These are phyloP conservation scores for Ceratobasidium sp. DNA, from an alignment of 1,284 basidiomycete genomes.

Conservation along the genomic window DNA sequence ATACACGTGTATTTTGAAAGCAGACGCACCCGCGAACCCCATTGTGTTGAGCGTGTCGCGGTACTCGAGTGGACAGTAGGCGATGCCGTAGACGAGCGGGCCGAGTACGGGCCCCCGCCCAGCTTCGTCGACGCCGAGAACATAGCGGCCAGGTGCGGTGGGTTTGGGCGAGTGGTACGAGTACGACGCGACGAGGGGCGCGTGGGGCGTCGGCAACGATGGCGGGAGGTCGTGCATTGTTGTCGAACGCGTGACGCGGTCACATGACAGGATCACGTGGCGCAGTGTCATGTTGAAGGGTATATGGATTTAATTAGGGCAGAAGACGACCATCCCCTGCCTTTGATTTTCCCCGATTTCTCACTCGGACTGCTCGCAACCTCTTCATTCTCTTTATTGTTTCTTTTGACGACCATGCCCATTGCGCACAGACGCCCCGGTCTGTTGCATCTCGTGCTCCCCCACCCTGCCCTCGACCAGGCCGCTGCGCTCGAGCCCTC, in stretches of 20 bases:
- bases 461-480: slow-evolving; percentile 59
- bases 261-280: slow-evolving; percentile 25
- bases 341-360: slow-evolving; percentile 39
- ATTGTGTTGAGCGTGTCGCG: slow-evolving; percentile 75
- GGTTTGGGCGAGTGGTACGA: slow-evolving; percentile 80
- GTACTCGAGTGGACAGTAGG: slow-evolving; percentile 87
- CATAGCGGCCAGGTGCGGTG: slow-evolving; percentile 70
- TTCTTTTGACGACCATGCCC: slow-evolving; percentile 40
- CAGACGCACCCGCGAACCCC: slow-evolving; percentile 81
- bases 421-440: slow-evolving; percentile 42
- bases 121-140: slow-evolving; percentile 96
- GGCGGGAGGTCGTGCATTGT: slow-evolving; percentile 49
- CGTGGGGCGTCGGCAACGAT: slow-evolving; percentile 63
- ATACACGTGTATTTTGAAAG: not conserved
- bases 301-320: slow-evolving; percentile 30
- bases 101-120: slow-evolving; percentile 93
- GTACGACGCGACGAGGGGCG: slow-evolving; percentile 73
- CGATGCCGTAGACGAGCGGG: slow-evolving; percentile 93
- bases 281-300: slow-evolving; percentile 4
- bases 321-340: slow-evolving; percentile 34
- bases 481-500: slow-evolving; percentile 55
- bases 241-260: slow-evolving; percentile 28
- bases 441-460: slow-evolving; percentile 60
- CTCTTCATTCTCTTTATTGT: slow-evolving; percentile 36
- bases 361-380: slow-evolving; percentile 19